These are phyloP conservation scores for Excoecaria cochinchinensis DNA, from an alignment of 345 rosid genomes.

Conservation along the genomic window DNA sequence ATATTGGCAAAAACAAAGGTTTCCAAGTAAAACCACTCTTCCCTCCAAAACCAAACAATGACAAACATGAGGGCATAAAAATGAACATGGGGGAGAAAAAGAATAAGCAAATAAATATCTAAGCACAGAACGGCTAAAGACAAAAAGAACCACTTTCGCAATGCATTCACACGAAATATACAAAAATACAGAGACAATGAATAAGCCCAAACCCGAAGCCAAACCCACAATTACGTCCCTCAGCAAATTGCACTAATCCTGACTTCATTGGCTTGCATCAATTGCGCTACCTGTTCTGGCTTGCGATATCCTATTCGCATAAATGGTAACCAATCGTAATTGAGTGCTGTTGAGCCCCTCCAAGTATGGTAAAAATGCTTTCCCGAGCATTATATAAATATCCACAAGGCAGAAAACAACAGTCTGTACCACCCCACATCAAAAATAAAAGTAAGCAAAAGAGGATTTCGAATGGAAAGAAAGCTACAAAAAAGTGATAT, in stretches of 20 bases:
- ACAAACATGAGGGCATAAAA: conserved; percentile 15
- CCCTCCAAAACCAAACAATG: conserved; percentile 23
- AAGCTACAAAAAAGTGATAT: background rate
- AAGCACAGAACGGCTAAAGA: background rate
- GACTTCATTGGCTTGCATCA: conserved; percentile 35
- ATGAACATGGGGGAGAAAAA: background rate
- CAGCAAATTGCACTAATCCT: conserved; percentile 7
- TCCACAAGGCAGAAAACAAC: conserved; percentile 99
- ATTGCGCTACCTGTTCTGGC: conserved; percentile 82
- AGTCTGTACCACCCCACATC: conserved; percentile 50
- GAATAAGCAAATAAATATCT: conserved; percentile 9
- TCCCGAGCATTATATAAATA: conserved; percentile 94
- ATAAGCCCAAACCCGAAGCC: conserved; percentile 17
- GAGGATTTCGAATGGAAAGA: background rate
- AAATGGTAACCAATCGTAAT: conserved; percentile 84
- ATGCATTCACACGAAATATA: conserved; percentile 53
- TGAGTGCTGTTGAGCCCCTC: conserved; percentile 92
- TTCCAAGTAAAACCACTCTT: conserved; percentile 23
- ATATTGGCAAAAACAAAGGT: conserved; percentile 24
- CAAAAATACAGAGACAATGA: conserved; percentile 42
- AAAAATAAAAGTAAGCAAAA: background rate
- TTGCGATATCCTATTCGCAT: conserved; percentile 95
- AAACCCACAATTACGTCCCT: conserved; percentile 20
- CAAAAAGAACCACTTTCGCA: conserved; percentile 20
- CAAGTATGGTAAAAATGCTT: conserved; percentile 89